Conservation (phyloP, 2,329 filamentous ascomycete genomes). For the Pseudopithomyces maydicus region DNA sequence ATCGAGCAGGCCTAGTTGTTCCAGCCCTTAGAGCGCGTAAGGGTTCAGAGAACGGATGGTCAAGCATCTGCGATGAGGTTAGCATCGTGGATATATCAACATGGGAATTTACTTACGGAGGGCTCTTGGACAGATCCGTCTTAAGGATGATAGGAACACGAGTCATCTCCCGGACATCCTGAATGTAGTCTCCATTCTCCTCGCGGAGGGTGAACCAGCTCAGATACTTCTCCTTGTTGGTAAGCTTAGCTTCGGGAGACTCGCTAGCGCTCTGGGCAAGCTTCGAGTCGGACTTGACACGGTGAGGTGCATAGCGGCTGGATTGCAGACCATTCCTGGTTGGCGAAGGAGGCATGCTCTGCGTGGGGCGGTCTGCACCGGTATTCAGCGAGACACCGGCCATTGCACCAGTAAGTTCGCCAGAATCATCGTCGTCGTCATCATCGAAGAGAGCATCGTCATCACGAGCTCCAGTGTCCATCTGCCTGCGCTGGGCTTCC, state of each 20-base stretch:
- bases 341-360: constrained; percentile 93
- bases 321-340: constrained; percentile 72
- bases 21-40: constrained; percentile 61
- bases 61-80: constrained; percentile 63
- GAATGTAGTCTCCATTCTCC: constrained; percentile 93
- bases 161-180: constrained; percentile 98
- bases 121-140: constrained; percentile 98
- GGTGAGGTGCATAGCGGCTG: constrained; percentile 71
- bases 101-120: constrained; percentile 76
- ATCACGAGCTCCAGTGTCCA: constrained; percentile 91
- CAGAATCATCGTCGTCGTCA: constrained; percentile 82
- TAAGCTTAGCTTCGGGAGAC: constrained; percentile 77
- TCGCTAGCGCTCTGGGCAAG: constrained; percentile 71
- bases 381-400: constrained; percentile 84
- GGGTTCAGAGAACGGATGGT: constrained; percentile 85
- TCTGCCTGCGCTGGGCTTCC: constrained; percentile 89
- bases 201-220: constrained; percentile 88
- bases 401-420: constrained; percentile 88
- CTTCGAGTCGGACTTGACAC: constrained; percentile 93
- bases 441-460: constrained; percentile 96
- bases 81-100: constrained; percentile 19
- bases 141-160: constrained; percentile 96
- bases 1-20: constrained; percentile 55
- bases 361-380: constrained; percentile 76
- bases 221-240: constrained; percentile 95